These are phyloP conservation scores for Penstemon davidsonii DNA, from an alignment of 257 asterid species.

Conservation along the genomic window DNA sequence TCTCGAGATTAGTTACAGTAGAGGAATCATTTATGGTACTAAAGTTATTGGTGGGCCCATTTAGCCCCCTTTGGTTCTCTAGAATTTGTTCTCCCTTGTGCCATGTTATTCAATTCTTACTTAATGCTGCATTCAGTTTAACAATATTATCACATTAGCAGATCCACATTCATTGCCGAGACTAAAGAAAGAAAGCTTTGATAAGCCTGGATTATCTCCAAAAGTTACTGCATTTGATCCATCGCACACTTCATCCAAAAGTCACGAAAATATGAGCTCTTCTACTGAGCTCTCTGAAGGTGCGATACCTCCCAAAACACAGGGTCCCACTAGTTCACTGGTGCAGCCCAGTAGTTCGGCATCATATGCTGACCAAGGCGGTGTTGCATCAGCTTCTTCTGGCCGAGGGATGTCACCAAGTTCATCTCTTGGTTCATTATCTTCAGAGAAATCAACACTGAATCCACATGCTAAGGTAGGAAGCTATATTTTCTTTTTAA, in stretches of 20 bases:
- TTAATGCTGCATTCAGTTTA: constrained; percentile 15
- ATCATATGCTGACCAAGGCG: constrained; percentile 73
- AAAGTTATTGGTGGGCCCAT: background rate
- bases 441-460: constrained; percentile 85
- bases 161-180: constrained; percentile 40
- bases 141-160: constrained; percentile 30
- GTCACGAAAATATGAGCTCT: constrained; percentile 53
- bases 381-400: constrained; percentile 64
- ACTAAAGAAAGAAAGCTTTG: constrained; percentile 46
- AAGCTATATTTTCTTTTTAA: constrained; percentile 6
- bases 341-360: constrained; percentile 61
- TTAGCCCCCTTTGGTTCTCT: constrained; percentile 14
- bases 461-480: constrained; percentile 95
- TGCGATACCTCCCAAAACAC: constrained; percentile 48
- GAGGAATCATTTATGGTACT: background rate
- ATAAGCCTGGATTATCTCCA: constrained; percentile 54
- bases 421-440: constrained; percentile 79
- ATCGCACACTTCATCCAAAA: constrained; percentile 47
- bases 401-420: constrained; percentile 74
- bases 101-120: constrained; percentile 8
- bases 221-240: constrained; percentile 62
- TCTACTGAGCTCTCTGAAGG: constrained; percentile 45
- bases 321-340: constrained; percentile 41
- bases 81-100: constrained; percentile 15
- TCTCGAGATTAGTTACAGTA: background rate